Evolutionary conservation across 2,329 filamentous ascomycete genomes (phyloP).

Genomic region (Polytolypa hystricis): DNA sequence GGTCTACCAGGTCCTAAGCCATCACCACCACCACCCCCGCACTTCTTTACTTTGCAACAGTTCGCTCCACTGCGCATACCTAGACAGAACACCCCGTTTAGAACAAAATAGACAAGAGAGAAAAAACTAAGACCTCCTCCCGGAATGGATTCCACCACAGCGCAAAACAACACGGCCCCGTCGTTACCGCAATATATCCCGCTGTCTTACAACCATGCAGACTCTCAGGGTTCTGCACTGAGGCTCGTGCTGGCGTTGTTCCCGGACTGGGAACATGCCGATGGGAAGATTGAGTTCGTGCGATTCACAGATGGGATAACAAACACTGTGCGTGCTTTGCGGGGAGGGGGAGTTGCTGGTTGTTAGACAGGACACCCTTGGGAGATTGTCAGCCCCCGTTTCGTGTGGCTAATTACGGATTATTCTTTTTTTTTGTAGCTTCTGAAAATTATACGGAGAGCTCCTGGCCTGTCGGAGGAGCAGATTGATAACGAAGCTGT

Average conservation of each 20-base stretch:
- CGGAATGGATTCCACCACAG: constrained; percentile 11
- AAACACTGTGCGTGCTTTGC: constrained; percentile 56
- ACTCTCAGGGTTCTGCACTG: constrained; percentile 68
- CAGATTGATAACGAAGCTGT: constrained; percentile 76
- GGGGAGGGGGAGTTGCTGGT: background rate
- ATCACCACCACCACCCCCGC: too few species aligned
- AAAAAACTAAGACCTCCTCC: too few species aligned
- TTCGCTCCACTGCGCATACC: constrained; percentile 1
- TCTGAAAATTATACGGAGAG: constrained; percentile 40
- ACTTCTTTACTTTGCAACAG: constrained; percentile 3
- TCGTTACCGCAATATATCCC: constrained; percentile 48
- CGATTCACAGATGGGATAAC: constrained; percentile 97
- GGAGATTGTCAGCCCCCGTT: too few species aligned
- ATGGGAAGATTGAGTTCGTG: constrained; percentile 69
- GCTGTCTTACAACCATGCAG: constrained; percentile 63
- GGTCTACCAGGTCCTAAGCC: too few species aligned
- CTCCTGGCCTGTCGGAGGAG: constrained; percentile 58
- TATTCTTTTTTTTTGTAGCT: constrained; percentile 26
- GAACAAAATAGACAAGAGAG: too few species aligned
- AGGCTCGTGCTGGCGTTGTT: constrained; percentile 67
- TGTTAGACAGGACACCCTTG: background rate
- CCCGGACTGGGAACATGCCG: constrained; percentile 68
- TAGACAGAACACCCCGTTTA: constrained; percentile 7
- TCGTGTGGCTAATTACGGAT: constrained; percentile 5
- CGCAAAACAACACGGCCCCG: constrained; percentile 5